Base-by-base conservation (phyloP, 345 rosid genomes). In the Gossypium australe region DNA sequence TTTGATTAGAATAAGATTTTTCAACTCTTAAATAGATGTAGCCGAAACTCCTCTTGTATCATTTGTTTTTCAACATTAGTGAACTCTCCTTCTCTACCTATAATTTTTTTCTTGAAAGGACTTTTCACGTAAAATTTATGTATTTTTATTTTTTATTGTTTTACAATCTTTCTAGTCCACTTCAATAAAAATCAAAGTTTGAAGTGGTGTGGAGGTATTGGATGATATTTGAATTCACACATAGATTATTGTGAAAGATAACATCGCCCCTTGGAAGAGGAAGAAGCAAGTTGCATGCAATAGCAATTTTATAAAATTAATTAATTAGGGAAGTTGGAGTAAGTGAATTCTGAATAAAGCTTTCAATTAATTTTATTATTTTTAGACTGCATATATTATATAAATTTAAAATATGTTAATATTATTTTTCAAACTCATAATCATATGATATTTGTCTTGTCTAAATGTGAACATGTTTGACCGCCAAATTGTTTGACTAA, bases 401-500 rank as follows among this genome's bases (percentile, higher is more conserved):
- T 29, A 29, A 29, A 29, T 29, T 29, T 29, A 29, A 29, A 29
- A 3, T 29, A 29, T 29, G 4, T 29, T 27, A 27, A 27, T 27
- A 29, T 29, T 0, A 34, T 34, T 34, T 34, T 34, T 5, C 41
- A 34, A 5, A 34, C 41, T 34, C 41, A 34, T 34, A 5, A 34
- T 34, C 41, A 1, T 34, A 6, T 1, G 41, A 4, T 29, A 29
- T 3, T 47, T 55, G 59, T 8, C 2, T 55, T 20, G 25, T 20
- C 27, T 20, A 20, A 20, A 53, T 75, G 60, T 81, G 79, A 84
- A 79, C 41, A 7, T 70, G 38, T 22, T 67, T 75, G 69, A 64
- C 65, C 41, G 41, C 41, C 41, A 4, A 1, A 25, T 7, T 70
- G 38, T 27, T 67, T 75, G 69, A 64, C 66, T 9, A 14, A 52